phyloP scores from a whole-genome alignment of 441 rosid genomes.

The Bocquillonia castaneifolia region DNA sequence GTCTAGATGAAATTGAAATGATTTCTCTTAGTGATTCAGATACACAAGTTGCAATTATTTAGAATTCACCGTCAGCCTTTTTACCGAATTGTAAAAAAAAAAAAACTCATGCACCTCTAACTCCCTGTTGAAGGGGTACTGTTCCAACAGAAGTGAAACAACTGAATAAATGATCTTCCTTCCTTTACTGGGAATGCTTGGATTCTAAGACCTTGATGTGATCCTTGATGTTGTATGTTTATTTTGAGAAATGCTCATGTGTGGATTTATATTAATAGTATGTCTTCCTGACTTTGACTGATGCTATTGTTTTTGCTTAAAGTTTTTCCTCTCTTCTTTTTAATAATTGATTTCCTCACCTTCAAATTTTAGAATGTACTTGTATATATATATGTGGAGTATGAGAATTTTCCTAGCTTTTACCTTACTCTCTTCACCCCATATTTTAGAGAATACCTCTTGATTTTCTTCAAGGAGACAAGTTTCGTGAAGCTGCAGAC shows the following conservation, averaged over 20 bases:
- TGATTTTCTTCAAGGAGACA: constrained; percentile 89
- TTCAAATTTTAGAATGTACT: neutral
- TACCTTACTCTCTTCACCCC: constrained; percentile 8
- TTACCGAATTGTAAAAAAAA: neutral
- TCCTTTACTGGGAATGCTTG: neutral
- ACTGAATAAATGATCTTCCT: neutral
- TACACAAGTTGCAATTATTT: neutral
- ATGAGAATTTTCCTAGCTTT: constrained; percentile 2
- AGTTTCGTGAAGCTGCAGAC: constrained; percentile 76
- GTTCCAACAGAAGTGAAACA: neutral
- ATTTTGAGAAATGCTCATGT: neutral
- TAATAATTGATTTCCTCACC: neutral
- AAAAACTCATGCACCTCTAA: neutral
- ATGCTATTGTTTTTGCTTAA: neutral
- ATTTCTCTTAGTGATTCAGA: neutral
- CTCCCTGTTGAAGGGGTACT: neutral
- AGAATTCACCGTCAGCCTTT: neutral
- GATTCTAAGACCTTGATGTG: too few relatives aligned
- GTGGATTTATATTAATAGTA: neutral
- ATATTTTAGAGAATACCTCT: constrained; percentile 84
- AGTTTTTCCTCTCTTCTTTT: neutral
- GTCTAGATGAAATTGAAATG: neutral
- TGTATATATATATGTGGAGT: neutral
- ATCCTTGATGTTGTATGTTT: neutral
- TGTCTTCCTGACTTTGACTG: too few relatives aligned